Conservation (phyloP, 228 moss, liverwort and hornwort species). For the Sphagnum fallax region DNA sequence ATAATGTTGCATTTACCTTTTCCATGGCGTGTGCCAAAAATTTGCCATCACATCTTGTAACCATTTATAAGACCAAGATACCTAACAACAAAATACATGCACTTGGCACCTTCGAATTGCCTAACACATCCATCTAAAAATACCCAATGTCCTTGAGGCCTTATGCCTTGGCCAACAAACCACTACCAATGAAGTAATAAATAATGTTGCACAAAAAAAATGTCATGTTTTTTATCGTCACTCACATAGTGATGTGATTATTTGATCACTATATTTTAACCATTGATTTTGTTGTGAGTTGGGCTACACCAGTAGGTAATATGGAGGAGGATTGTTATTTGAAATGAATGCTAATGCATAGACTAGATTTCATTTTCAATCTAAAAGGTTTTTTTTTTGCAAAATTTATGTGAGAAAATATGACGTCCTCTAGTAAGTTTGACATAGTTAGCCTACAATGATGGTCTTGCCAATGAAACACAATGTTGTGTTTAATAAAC, state of each 20-base stretch:
- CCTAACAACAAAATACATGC: neutral
- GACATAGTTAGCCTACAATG: neutral
- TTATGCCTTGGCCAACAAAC: neutral
- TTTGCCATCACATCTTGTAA: neutral
- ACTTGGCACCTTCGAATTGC: conserved; percentile 1
- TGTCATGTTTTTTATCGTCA: neutral
- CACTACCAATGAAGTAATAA: neutral
- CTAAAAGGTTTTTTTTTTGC: neutral
- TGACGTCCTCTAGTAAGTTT: neutral
- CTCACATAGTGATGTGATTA: neutral
- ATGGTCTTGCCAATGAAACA: neutral
- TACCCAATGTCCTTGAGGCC: neutral
- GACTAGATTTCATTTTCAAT: neutral
- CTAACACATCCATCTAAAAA: neutral
- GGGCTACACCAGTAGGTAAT: neutral
- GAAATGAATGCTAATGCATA: neutral
- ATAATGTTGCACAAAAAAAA: neutral
- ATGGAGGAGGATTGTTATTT: neutral
- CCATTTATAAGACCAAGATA: neutral
- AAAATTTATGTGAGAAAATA: neutral
- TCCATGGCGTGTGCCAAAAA: neutral
- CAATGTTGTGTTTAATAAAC: neutral
- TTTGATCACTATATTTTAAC: neutral
- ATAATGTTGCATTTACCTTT: too few species aligned
- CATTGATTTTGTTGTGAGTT: neutral